Base-by-base conservation (phyloP, 2,329 filamentous ascomycete genomes). In the Fusarium sambucinum region DNA sequence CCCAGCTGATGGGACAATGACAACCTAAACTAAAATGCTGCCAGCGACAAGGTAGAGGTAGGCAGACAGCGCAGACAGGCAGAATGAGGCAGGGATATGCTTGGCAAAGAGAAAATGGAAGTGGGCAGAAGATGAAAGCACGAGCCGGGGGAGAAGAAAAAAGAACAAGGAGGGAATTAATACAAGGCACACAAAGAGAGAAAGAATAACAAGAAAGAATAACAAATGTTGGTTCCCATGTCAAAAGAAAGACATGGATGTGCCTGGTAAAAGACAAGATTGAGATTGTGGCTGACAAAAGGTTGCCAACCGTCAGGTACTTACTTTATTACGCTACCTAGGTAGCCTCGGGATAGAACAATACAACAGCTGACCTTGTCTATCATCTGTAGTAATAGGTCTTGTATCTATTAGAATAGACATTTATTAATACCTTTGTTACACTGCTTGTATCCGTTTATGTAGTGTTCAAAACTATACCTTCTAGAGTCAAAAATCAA, bases 1-100 rank as follows among this genome's bases (percentile, higher is more conserved):
- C 61, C 59, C 61, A 70, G 66, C 50, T 70, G 66, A 67, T 69
- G 66, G 61, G 61, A 66, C 62, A 69, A 66, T 55, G 55, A 48
- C 56, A 59, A 55, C 52, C 59, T 44, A 62, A 48, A 48, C 58
- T 48, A 59, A 29, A 61, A 37, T 46, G 45, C 23, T 63, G 51
- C 6, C 27, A 27, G 27, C 8, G 52, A 40, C 37, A 51, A 23
- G 47, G 46, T 33, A 47, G 37, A 59, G 59, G 52, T 42, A 66
- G 58, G n/a, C 41, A 59, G 66, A 60, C 52, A 57, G 40, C 38
- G 51, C 38, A 48, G 32, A 29, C 9, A 27, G 29, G 33, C 23
- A 46, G 35, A 38, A 38, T n/a, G 21, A 38, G 35, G 35, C 35
- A 38, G 57, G 23, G 17, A 35, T 60, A 48, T 51, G 46, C 61